A percentile compares a stretch with the other conserved stretches of the same genome.
Evolutionary conservation across 208 protist genomes (phyloP).

Genomic region (Trypanosoma congolense): DNA sequence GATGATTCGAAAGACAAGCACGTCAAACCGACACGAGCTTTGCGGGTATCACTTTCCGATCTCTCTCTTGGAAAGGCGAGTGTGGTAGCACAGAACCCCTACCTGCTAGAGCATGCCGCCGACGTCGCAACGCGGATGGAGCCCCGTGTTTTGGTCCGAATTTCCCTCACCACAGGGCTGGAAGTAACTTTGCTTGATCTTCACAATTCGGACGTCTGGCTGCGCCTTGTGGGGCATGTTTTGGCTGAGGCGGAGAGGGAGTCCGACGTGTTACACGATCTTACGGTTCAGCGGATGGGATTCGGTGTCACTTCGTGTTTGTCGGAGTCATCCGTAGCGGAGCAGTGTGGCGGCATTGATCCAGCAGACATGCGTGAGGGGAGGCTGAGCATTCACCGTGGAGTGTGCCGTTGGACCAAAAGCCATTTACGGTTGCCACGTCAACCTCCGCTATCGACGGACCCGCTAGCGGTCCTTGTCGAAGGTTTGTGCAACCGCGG

Average conservation of each 20-base stretch:
- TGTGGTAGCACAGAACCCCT: constrained; percentile 46
- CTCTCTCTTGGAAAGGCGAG: constrained; percentile 46
- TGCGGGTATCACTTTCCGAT: constrained; percentile 47
- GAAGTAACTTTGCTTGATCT: constrained; percentile 65
- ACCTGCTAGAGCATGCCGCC: constrained; percentile 49
- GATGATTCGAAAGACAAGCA: constrained; percentile 10
- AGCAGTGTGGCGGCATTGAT: constrained; percentile 66
- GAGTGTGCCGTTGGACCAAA: constrained; percentile 57
- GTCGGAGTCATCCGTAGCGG: constrained; percentile 56
- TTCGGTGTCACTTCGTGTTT: constrained; percentile 42
- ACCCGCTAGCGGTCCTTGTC: constrained; percentile 53
- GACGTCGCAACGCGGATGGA: constrained; percentile 7
- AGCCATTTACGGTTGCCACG: constrained; percentile 66
- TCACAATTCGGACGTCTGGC: constrained; percentile 60
- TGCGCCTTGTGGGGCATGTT: constrained; percentile 58
- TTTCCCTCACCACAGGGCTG: constrained; percentile 58
- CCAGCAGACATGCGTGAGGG: constrained; percentile 47
- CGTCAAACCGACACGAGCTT: constrained; percentile 27
- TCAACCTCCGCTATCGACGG: constrained; percentile 14
- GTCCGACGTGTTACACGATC: constrained; percentile 62
- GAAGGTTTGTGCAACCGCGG: constrained; percentile 86
- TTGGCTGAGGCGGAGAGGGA: constrained; percentile 61
- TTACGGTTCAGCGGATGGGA: constrained; percentile 81
- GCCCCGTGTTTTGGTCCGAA: constrained; percentile 36
- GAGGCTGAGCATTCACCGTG: constrained; percentile 41